Conservation (phyloP, 305 asterid genomes). For the Ajuga reptans region DNA sequence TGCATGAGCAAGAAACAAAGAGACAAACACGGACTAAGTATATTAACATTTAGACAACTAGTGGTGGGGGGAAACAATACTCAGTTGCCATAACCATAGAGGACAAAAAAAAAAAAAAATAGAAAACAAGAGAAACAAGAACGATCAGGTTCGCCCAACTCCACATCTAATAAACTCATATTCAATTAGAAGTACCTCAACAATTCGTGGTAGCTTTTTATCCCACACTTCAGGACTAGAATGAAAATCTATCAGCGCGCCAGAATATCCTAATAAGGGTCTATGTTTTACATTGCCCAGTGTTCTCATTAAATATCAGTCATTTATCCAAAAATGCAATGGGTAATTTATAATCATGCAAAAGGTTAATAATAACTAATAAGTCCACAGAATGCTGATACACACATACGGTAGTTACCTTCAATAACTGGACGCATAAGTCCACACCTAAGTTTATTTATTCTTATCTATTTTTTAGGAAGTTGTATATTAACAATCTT, state of each 20-base stretch:
- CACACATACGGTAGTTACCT: slow-evolving; percentile 25
- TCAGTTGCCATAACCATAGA: too few relatives aligned
- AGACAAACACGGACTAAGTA: neutral
- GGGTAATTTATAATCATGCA: neutral
- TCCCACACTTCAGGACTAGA: neutral
- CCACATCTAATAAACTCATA: neutral
- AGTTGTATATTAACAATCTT: too few relatives aligned
- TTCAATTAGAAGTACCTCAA: neutral
- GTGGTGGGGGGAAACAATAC: too few relatives aligned
- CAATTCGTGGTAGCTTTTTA: neutral
- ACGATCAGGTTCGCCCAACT: too few relatives aligned
- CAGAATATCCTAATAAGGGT: neutral
- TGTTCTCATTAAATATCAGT: neutral
- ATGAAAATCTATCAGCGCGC: neutral
- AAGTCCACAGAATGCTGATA: neutral
- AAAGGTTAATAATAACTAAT: neutral
- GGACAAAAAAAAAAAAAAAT: too few relatives aligned
- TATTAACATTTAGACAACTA: neutral
- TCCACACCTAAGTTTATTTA: too few relatives aligned
- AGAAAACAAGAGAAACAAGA: too few relatives aligned
- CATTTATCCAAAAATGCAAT: neutral
- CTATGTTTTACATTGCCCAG: neutral
- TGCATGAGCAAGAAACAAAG: neutral
- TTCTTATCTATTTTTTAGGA: too few relatives aligned
- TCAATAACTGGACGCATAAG: too few relatives aligned